A percentile compares a stretch with the other conserved stretches of the same genome.
phyloP scores from a whole-genome alignment of 345 rosid species.

The Raphanus raphanistrum region DNA sequence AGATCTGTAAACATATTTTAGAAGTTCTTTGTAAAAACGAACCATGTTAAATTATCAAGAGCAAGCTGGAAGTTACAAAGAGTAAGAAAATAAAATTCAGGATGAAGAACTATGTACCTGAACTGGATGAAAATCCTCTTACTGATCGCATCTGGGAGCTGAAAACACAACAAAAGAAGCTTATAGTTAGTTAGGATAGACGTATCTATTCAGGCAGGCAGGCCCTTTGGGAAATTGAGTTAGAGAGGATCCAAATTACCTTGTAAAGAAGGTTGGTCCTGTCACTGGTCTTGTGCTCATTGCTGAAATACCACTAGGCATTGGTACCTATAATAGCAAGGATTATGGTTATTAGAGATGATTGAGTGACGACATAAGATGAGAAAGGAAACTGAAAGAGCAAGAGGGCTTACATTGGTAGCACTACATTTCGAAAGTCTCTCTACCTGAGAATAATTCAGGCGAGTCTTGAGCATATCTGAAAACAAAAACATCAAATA shows the following conservation, averaged over 20 bases:
- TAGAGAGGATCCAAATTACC: conserved; percentile 37
- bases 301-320: conserved; percentile 42
- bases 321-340: conserved; percentile 42
- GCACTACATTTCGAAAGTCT: conserved; percentile 38
- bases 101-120: conserved; percentile 49
- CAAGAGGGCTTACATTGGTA: conserved; percentile 45
- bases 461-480: conserved; percentile 51
- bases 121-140: conserved; percentile 74
- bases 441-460: conserved; percentile 33
- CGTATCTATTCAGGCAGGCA: neutral
- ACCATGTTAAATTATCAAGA: neutral
- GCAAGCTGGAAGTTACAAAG: conserved; percentile 2
- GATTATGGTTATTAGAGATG: neutral
- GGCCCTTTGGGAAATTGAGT: neutral
- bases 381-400: neutral
- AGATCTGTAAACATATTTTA: conserved; percentile 60
- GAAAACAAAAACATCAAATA: conserved; percentile 26
- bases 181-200: conserved; percentile 14
- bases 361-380: neutral
- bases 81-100: neutral
- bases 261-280: conserved; percentile 38
- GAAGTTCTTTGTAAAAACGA: conserved; percentile 1
- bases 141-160: conserved; percentile 53
- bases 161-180: conserved; percentile 26
- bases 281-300: conserved; percentile 36